Percentiles rank a stretch among this genome's conserved stretches.
Evolutionary conservation across 768 basidiomycete species (phyloP).

Genomic region (Galerina marginata): DNA sequence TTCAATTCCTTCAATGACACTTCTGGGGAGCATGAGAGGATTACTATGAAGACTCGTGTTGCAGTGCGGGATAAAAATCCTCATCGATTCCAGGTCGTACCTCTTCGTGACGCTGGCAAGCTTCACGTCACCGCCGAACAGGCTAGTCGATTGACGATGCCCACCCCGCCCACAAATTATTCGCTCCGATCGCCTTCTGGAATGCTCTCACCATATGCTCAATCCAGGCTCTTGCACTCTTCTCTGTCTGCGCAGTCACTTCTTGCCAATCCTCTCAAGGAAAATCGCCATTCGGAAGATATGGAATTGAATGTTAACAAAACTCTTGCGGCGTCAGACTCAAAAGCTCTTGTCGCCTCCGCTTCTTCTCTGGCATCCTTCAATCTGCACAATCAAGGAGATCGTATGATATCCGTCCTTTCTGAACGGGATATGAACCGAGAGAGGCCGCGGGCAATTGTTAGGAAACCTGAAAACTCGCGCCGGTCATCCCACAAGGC

Average conservation of each 20-base stretch:
- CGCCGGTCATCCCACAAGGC: too few species aligned
- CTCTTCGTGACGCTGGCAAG: constrained; percentile 41
- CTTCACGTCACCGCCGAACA: constrained; percentile 12
- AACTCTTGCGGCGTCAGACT: not conserved
- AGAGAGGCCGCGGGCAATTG: not conserved
- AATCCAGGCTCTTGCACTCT: constrained; percentile 8
- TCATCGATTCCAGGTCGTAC: constrained; percentile 49
- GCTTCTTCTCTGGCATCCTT: not conserved
- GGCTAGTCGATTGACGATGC: constrained; percentile 5
- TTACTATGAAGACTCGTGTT: constrained; percentile 51
- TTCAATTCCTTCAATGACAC: constrained; percentile 19
- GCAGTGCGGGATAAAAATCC: constrained; percentile 49
- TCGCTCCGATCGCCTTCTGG: constrained; percentile 14
- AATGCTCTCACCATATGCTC: constrained; percentile 14
- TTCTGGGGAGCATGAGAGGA: constrained; percentile 24
- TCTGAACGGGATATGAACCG: constrained; percentile 17
- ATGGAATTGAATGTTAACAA: constrained; percentile 3
- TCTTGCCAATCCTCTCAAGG: not conserved
- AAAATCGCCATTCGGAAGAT: not conserved
- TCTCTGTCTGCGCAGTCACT: constrained; percentile 10
- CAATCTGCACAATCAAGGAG: not conserved
- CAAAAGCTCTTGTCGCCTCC: constrained; percentile 1
- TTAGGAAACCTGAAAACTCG: not conserved
- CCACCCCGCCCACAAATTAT: constrained; percentile 15
- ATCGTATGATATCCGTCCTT: not conserved